Conservation (phyloP, 148 eudicot species). For the Persicaria maculosa region DNA sequence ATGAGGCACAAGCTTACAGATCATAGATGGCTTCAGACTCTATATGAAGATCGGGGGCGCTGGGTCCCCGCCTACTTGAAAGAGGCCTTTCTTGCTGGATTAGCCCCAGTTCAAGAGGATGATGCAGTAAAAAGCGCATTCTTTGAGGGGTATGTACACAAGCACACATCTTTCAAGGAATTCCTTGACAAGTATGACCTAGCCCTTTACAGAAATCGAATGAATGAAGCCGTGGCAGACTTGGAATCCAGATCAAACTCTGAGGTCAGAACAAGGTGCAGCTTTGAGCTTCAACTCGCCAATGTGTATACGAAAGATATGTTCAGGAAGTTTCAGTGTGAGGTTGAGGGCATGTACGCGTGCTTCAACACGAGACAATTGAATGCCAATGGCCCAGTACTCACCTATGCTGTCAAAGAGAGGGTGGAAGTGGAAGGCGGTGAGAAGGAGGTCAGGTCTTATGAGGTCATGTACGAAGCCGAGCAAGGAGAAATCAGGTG, state of each 20-base stretch:
- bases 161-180: conserved; percentile 50
- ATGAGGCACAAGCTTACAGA: conserved; percentile 41
- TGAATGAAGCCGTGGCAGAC: too few relatives aligned
- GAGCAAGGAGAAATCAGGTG: conserved; percentile 56
- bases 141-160: conserved; percentile 58
- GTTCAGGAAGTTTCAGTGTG: conserved; percentile 56
- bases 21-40: conserved; percentile 59
- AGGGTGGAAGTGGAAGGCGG: conserved; percentile 44
- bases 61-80: conserved; percentile 75
- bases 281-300: too few relatives aligned
- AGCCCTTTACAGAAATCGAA: too few relatives aligned
- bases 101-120: conserved; percentile 37
- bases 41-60: conserved; percentile 59
- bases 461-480: conserved; percentile 58
- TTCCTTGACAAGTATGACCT: too few relatives aligned
- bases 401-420: conserved; percentile 65
- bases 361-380: conserved; percentile 67
- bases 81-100: conserved; percentile 61
- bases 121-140: conserved; percentile 38
- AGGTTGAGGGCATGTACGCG: conserved; percentile 83
- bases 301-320: conserved; percentile 57
- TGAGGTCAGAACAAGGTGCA: too few relatives aligned
- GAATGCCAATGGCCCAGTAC: conserved; percentile 47
- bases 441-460: conserved; percentile 53
- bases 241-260: too few relatives aligned